Percentiles rank a stretch among this genome's conserved stretches.
These are phyloP conservation scores for Pseudonitzschia multiseries DNA, from an alignment of 108 stramenopile genomes.

Conservation along the genomic window DNA sequence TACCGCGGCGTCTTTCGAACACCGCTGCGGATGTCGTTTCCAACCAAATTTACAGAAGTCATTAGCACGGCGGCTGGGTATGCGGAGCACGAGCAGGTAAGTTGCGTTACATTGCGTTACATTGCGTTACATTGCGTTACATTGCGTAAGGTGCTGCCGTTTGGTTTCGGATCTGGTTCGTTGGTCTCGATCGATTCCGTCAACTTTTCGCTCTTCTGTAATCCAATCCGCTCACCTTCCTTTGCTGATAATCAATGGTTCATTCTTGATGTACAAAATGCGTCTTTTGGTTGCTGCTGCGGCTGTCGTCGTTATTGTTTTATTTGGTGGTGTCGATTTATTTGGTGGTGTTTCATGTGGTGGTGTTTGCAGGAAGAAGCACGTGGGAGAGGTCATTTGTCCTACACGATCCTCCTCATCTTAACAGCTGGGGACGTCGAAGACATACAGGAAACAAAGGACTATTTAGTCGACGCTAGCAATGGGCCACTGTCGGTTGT, in stretches of 20 bases:
- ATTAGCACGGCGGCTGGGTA: conserved; percentile 71
- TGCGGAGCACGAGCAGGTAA: conserved; percentile 58
- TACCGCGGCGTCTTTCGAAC: conserved; percentile 76
- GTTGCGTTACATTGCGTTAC: not conserved
- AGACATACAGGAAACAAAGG: conserved; percentile 81
- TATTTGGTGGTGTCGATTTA: conserved; percentile 1
- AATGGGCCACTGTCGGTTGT: conserved; percentile 81
- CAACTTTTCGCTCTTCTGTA: conserved; percentile 3
- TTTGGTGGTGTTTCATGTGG: no score
- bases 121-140: no score
- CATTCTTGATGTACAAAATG: no score
- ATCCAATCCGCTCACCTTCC: no score
- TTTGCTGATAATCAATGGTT: not conserved
- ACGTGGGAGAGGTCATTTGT: conserved; percentile 46
- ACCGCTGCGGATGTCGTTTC: conserved; percentile 81
- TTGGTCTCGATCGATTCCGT: not conserved
- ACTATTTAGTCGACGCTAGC: conserved; percentile 58
- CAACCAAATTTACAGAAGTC: conserved; percentile 87
- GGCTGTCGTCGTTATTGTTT: not conserved
- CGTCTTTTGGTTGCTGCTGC: conserved; percentile 1
- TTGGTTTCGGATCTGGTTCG: not conserved
- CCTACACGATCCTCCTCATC: conserved; percentile 89
- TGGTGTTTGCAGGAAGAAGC: conserved; percentile 43
- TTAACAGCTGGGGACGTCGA: conserved; percentile 90
- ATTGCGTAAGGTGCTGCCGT: no score